Base-by-base conservation (phyloP, 306 rosid species). In the Fragaria vesca region DNA sequence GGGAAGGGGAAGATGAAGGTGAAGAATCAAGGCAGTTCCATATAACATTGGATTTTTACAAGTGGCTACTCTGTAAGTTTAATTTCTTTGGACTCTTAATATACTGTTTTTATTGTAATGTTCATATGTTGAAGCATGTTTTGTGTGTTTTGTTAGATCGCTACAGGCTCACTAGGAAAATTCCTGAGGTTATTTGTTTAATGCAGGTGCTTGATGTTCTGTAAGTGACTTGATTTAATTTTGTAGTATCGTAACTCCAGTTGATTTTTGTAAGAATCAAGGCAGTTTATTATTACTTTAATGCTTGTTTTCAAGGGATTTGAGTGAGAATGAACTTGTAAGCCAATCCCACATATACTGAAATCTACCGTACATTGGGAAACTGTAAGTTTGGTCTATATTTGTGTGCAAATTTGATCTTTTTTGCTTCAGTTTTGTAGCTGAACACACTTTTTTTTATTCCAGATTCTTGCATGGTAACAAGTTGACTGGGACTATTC, bases 141-240 rank as follows among this genome's bases (percentile, higher is more conserved):
- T 51, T 28, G 32, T 13, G 2, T 11, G 26, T 75, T 69, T 1
- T 78, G 5, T 4, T 94, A n/a, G n/a, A n/a, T n/a, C n/a, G n/a
- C n/a, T n/a, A n/a, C n/a, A n/a, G n/a, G n/a, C n/a, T n/a, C n/a
- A n/a, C n/a, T n/a, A n/a, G n/a, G n/a, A n/a, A n/a, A n/a, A n/a
- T n/a, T n/a, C n/a, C n/a, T n/a, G n/a, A n/a, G n/a, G n/a, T n/a
- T n/a, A n/a, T n/a, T n/a, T n/a, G n/a, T n/a, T n/a, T n/a, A n/a
- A n/a, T n/a, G 98, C 98, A 94, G 86, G 98, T 97, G 55, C 97
- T 94, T 47, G 98, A 97, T 40, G 96, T 94, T 55, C 80, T 94
- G 98, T 92, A 90, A 82, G 98, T 15, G 28, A 26, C 1, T 63
- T 73, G 8, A 24, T 12, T 32, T 0, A 15, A 15, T 12, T n/a